These are phyloP conservation scores for Tetragonia tetragonoides DNA, from an alignment of 148 eudicot species.

Conservation along the genomic window DNA sequence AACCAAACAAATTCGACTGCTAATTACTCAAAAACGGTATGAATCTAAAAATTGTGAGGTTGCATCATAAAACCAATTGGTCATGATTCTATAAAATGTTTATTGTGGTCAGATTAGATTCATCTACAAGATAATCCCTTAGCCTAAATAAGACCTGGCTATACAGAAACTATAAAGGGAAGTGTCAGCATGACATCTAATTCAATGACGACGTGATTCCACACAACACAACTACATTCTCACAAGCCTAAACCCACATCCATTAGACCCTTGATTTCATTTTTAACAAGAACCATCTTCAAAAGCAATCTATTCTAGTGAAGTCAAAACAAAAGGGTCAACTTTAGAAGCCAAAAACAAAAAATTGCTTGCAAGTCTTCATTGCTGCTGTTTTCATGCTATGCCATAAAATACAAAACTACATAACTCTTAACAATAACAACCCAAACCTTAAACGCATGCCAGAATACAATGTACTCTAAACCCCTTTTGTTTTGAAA, in stretches of 20 bases:
- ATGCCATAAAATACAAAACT: not conserved
- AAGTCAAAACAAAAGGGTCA: not conserved
- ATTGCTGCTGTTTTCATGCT: not conserved
- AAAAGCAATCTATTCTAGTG: not conserved
- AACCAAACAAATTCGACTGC: not conserved
- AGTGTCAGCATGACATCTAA: not conserved
- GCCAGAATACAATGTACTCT: not conserved
- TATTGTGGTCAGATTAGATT: not conserved
- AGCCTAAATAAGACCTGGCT: not conserved
- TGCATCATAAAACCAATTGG: not conserved
- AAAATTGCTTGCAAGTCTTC: not conserved
- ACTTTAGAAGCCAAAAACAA: not conserved
- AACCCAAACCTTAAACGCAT: slow-evolving; percentile 4
- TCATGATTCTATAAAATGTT: not conserved
- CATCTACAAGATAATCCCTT: not conserved
- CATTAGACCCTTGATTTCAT: not conserved
- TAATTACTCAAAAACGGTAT: not conserved
- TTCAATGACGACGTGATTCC: not conserved
- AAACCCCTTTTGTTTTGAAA: too few species aligned
- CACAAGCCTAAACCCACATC: not conserved
- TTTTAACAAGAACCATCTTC: not conserved
- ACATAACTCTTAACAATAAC: not conserved
- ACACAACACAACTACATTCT: not conserved
- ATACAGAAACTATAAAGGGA: not conserved
- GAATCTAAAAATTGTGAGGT: not conserved